Percentiles rank a stretch among this genome's conserved stretches.
Conservation (phyloP, 2,329 filamentous ascomycete species). For the Didymella segeticola region DNA sequence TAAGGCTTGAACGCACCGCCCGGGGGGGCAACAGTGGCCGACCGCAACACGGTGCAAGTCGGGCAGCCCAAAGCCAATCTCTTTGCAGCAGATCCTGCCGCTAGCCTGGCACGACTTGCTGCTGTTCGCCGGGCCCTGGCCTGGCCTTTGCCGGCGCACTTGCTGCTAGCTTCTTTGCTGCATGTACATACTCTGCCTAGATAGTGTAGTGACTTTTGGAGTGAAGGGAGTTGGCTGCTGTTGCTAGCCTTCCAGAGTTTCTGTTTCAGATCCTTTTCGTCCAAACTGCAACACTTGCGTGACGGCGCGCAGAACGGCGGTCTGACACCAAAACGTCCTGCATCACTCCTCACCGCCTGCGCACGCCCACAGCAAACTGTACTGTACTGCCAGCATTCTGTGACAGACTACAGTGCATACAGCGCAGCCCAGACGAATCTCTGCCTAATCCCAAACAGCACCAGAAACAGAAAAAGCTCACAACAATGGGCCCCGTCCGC, state of each 20-base stretch:
- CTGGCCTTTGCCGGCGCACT: too few species aligned
- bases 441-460: constrained; percentile 28
- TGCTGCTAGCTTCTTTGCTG: too few species aligned
- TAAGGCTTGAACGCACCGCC: neutral
- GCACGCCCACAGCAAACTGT: neutral
- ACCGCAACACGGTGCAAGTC: too few species aligned
- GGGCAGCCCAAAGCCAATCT: constrained; percentile 4
- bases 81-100: constrained; percentile 3
- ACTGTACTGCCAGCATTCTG: too few species aligned
- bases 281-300: neutral
- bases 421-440: constrained; percentile 11
- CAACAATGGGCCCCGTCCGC: constrained; percentile 43
- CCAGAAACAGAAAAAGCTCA: too few species aligned
- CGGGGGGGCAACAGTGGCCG: neutral
- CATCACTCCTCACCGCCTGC: constrained; percentile 5
- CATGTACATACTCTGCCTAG: too few species aligned
- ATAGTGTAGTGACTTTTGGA: too few species aligned
- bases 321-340: constrained; percentile 2
- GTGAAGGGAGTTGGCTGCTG: too few species aligned
- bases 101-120: neutral
- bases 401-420: too few species aligned
- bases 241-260: neutral
- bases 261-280: too few species aligned
- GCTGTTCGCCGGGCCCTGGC: neutral
- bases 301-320: neutral